Evolutionary conservation across 345 rosid genomes (phyloP).

Genomic region (Citrus mangshanensis): DNA sequence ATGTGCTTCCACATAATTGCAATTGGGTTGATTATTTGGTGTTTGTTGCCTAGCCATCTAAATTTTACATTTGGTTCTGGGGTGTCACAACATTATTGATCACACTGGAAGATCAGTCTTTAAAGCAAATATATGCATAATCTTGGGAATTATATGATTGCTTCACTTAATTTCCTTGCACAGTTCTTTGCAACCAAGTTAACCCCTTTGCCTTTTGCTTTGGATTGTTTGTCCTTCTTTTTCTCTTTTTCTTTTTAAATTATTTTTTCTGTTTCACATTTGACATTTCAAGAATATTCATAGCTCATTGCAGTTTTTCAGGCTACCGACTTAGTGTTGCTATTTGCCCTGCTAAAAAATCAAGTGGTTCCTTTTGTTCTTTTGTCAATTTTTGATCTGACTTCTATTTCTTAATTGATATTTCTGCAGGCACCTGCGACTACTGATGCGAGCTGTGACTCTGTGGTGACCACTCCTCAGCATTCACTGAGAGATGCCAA

Average conservation of each 20-base stretch:
- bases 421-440: constrained; percentile 58
- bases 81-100: not conserved
- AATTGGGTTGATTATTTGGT: not conserved
- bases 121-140: not conserved
- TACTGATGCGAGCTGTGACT: constrained; percentile 92
- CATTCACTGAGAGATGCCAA: constrained; percentile 90
- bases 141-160: not conserved
- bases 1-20: not conserved
- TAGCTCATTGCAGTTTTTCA: not conserved
- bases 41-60: not conserved
- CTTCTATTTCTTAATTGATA: constrained; percentile 1
- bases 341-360: constrained; percentile 4
- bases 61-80: not conserved
- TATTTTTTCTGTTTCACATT: not conserved
- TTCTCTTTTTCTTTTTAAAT: not conserved
- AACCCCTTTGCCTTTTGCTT: not conserved
- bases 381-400: constrained; percentile 6
- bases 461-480: constrained; percentile 93
- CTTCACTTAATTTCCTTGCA: not conserved
- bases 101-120: not conserved
- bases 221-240: not conserved
- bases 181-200: not conserved
- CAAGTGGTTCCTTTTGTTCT: not conserved
- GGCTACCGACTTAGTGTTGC: not conserved
- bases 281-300: not conserved